Percentiles rank a stretch among this genome's conserved stretches.
Evolutionary conservation across 2,329 filamentous ascomycete species (phyloP).

Genomic region (Calycina marina): DNA sequence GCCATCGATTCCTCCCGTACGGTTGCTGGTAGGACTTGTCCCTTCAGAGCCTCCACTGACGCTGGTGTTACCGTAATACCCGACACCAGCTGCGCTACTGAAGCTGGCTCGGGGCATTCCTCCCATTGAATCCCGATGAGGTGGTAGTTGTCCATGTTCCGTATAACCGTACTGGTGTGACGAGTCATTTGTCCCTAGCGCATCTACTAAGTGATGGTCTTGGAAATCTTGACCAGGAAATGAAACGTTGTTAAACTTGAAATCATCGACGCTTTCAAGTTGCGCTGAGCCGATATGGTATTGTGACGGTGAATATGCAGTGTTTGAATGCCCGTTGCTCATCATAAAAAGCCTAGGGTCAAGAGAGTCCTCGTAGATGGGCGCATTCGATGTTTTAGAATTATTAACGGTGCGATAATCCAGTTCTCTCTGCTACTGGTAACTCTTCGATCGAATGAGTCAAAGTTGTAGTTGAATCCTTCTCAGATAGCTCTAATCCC

Average conservation of each 20-base stretch:
- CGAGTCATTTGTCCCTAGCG: no score
- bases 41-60: conserved; percentile 21
- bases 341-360: no score
- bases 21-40: conserved; percentile 20
- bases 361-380: no score
- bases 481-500: no score
- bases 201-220: conserved; percentile 26
- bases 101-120: conserved; percentile 14
- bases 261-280: not conserved
- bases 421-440: no score
- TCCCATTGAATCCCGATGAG: conserved; percentile 13
- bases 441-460: no score
- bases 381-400: no score
- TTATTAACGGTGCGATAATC: no score
- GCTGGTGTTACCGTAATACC: conserved; percentile 13
- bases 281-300: no score
- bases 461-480: no score
- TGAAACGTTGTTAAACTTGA: conserved; percentile 36
- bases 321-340: no score
- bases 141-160: conserved; percentile 8
- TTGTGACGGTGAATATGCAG: no score
- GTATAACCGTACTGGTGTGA: conserved; percentile 15
- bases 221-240: conserved; percentile 33
- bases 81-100: conserved; percentile 9
- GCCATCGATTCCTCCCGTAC: conserved; percentile 14